Base-by-base conservation (phyloP, 1,139 yeast species). In the Pneumocystis jirovecii region DNA sequence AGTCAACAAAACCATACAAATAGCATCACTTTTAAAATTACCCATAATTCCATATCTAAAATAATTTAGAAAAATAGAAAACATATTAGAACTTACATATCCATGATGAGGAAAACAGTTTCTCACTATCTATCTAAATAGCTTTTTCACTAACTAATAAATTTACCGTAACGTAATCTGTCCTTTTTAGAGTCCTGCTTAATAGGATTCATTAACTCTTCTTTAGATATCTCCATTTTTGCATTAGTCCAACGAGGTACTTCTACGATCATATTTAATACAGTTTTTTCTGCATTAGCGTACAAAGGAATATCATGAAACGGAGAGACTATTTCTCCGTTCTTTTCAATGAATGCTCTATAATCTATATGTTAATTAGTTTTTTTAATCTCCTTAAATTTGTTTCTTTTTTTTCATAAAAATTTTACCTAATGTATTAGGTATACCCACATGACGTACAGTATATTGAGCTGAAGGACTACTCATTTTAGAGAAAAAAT, bases 51-150 rank as follows among this genome's bases (percentile, higher is more conserved):
- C 61, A 60, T 44, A 42, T 42, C 59, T 40, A 61, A 21, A 25
- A 8, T 1, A 61, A 3, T 25, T 40, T 8, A 25, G 12, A 37
- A 29, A 29, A 34, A 10, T n/a, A 61, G n/a, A 21, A 25, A 29
- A 56, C 64, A 67, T 75, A 91, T 91, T 78, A 50, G 10, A 8
- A 25, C 68, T 62, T 61, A 93, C 89, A 78, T 91, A 91, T 40
- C 98, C 98, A 75, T 89, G 91, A 80, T 86, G 95, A 50, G 98
- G 98, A 82, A 89, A 93, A 69, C 95, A 81, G 81, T 91, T 91
- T 76, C 95, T 85, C 64, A 93, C 95, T 72, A 85, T 15, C 45
- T 19, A 2, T 25, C 25, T 50, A 19, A 50, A 50, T 15, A 34
- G 5, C 2, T 50, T 50, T 25, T 50, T 45, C 17, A 8, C 2